A percentile compares a stretch with the other conserved stretches of the same genome.
Conservation (phyloP, 257 asterid species). For the Thymus quinquecostatus region DNA sequence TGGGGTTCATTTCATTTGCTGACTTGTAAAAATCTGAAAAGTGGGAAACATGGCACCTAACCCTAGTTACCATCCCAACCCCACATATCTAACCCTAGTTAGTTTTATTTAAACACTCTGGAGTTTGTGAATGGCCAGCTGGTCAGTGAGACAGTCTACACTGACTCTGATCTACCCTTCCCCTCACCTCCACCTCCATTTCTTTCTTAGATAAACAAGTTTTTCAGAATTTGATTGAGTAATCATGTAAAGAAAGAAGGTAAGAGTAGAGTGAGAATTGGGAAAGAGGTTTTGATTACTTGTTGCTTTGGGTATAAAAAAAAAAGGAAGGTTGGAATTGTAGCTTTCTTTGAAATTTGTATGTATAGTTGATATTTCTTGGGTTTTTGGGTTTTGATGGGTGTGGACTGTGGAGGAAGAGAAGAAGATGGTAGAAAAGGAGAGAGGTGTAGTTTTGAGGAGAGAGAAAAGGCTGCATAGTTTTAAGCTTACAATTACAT, state of each 20-base stretch:
- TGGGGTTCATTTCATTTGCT: conserved; percentile 59
- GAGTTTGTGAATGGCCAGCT: conserved; percentile 50
- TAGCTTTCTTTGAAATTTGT: background rate
- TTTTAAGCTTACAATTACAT: conserved; percentile 30
- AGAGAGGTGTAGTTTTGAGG: conserved; percentile 52
- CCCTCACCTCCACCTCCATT: conserved; percentile 20
- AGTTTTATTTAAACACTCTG: conserved; percentile 77
- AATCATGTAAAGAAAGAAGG: conserved; percentile 49
- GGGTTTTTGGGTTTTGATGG: conserved; percentile 50
- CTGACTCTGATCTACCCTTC: no score
- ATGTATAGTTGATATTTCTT: conserved; percentile 11
- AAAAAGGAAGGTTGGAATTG: background rate
- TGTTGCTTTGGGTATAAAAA: conserved; percentile 19
- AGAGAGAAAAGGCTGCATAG: conserved; percentile 47
- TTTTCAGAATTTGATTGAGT: conserved; percentile 42
- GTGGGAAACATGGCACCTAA: conserved; percentile 7
- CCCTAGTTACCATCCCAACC: background rate
- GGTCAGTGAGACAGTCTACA: conserved; percentile 42
- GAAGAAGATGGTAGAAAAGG: conserved; percentile 42
- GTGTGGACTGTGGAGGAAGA: conserved; percentile 58
- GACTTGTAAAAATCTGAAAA: conserved; percentile 12
- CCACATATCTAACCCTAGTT: conserved; percentile 53
- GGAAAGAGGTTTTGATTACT: conserved; percentile 26
- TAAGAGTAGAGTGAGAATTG: conserved; percentile 2
- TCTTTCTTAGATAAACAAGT: conserved; percentile 53